Evolutionary conservation across 208 protist genomes (phyloP), one percentile per base, ranked within the genome.

Genomic region (Phytomonas francai): DNA sequence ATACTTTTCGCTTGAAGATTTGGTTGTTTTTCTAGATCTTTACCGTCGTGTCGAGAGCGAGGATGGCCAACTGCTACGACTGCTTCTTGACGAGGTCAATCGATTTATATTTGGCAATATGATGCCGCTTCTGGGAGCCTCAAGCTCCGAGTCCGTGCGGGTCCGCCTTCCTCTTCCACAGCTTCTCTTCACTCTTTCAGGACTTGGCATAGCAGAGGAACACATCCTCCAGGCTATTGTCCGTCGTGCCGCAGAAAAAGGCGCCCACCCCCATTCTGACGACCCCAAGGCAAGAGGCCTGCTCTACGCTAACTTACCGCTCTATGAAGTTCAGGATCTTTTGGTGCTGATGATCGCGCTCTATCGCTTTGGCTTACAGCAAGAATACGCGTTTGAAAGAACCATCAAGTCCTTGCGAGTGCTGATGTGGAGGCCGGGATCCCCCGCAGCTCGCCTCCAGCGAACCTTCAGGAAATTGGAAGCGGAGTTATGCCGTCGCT

Each of bases 291-390:
- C 45, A 29, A 51, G 39, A 29, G 77, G 74, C 31, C 32, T 85
- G 3, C 64, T 89, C 2, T 84, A 81, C 45, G 32, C 34, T 1
- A 74, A 86, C 68, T 72, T 94, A 34, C 51, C 56, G 2, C 67
- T 60, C 27, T 88, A 80, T 67, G 54, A 62, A 16, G 67, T 65
- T 11, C 29, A 39, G 4, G 85, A 91, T 57, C 68, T 91, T 14
- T 6, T 92, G 16, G 58, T 65, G 54, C 67, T 92, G 14, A 31
- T 84, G 12, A 73, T 84, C 70, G 79, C 85, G 2, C 73, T 94
- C 30, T 79, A 90, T 58, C 83, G 85, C 39, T 94, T 94, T 62
- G 81, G 85, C 28, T 65, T 92, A 57, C 68, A 83, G 29, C 75
- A 91, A 67, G 74, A 93, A 29, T 59, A 62, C 33, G 76, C 80